Conservation (phyloP, 1,284 basidiomycete species). For the Apiotrichum gamsii region DNA sequence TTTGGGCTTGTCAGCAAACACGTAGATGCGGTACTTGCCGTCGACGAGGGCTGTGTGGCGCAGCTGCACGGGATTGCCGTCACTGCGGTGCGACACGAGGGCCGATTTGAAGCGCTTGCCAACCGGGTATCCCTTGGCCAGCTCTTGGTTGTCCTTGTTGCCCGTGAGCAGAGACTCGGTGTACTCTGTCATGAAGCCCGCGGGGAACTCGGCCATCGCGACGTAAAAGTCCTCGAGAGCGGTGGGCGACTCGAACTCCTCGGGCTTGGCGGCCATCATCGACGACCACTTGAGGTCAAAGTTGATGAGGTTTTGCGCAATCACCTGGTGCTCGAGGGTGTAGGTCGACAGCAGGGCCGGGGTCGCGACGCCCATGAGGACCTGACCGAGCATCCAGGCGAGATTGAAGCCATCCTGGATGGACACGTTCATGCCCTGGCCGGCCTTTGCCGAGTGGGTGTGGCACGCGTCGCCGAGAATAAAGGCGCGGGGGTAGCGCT, state of each 20-base stretch:
- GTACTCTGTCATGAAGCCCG: slow-evolving; percentile 12
- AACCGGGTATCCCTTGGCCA: slow-evolving; percentile 6
- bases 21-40: slow-evolving; percentile 10
- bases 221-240: slow-evolving; percentile 44
- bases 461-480: slow-evolving; percentile 38
- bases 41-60: slow-evolving; percentile 7
- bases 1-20: slow-evolving; percentile 7
- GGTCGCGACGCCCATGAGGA: slow-evolving; percentile 58
- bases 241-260: slow-evolving; percentile 2
- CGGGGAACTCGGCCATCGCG: slow-evolving; percentile 31
- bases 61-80: slow-evolving; percentile 3
- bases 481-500: slow-evolving; percentile 18
- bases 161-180: slow-evolving; percentile 1
- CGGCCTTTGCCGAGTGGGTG: slow-evolving; percentile 36
- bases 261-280: slow-evolving; percentile 54
- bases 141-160: not conserved
- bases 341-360: slow-evolving; percentile 60
- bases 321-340: slow-evolving; percentile 16
- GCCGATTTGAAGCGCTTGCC: slow-evolving; percentile 17
- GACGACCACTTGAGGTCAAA: slow-evolving; percentile 70
- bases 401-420: slow-evolving; percentile 40
- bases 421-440: slow-evolving; percentile 40
- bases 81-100: slow-evolving; percentile 42
- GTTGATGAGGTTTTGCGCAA: slow-evolving; percentile 61
- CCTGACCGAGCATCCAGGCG: slow-evolving; percentile 51